Evolutionary conservation across 163 green algal genomes (phyloP).

Genomic region (Scenedesmus sp.): DNA sequence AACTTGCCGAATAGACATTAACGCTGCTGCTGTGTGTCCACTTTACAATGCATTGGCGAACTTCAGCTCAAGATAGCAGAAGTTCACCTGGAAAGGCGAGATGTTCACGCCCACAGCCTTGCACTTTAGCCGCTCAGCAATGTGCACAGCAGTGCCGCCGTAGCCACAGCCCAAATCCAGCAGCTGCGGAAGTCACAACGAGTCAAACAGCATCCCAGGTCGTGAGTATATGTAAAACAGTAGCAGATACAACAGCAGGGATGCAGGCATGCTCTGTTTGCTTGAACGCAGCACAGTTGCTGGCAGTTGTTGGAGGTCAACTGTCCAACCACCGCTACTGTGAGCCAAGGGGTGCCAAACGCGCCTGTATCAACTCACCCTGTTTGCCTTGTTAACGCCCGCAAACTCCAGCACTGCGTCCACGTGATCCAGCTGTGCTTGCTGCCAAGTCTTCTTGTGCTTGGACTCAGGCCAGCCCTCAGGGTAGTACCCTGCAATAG

Average conservation of each 20-base stretch:
- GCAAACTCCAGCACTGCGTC: conserved; percentile 46
- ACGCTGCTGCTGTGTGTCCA: not conserved
- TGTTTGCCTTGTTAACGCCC: conserved; percentile 25
- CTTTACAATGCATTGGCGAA: not conserved
- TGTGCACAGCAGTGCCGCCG: conserved; percentile 43
- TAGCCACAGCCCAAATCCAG: conserved; percentile 51
- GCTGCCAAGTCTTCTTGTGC: conserved; percentile 19
- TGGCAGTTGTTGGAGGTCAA: not conserved
- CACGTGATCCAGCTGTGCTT: conserved; percentile 32
- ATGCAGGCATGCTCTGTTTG: not conserved
- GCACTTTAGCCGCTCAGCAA: conserved; percentile 36
- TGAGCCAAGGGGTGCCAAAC: not conserved
- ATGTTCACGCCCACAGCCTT: conserved; percentile 48
- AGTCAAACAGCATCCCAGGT: not conserved
- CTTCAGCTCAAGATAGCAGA: not conserved
- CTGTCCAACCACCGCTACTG: not conserved
- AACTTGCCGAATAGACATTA: not conserved
- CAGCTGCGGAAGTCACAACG: not conserved
- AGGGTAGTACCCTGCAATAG: conserved; percentile 46
- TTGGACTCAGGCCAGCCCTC: conserved; percentile 6
- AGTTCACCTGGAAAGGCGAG: conserved; percentile 38
- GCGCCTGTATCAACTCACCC: not conserved
- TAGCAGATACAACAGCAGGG: too few relatives aligned
- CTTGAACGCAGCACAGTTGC: not conserved
- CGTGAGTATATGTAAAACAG: not conserved